These are phyloP conservation scores for Euphrasia confusa DNA, from an alignment of 257 asterid genomes.

Conservation along the genomic window DNA sequence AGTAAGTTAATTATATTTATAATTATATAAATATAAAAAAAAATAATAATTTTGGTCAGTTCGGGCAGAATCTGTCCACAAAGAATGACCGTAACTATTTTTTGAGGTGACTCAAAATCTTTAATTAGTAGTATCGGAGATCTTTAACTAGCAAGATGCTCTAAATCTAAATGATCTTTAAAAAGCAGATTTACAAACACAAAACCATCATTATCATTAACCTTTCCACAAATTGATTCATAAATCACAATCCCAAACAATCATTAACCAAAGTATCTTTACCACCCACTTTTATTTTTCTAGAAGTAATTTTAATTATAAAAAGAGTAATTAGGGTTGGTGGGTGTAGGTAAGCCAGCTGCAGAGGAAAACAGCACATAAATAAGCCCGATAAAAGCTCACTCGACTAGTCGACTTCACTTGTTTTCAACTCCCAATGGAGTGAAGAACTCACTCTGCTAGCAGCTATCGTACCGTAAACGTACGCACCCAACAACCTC, in stretches of 20 bases:
- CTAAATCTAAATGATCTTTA: background rate
- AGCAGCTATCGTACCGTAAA: slow-evolving; percentile 37
- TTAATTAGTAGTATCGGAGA: no score
- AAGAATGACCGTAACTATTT: no score
- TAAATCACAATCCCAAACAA: slow-evolving; percentile 24
- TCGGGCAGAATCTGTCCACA: no score
- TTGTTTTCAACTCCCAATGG: slow-evolving; percentile 40
- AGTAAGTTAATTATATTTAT: no score
- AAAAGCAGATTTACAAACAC: slow-evolving; percentile 24
- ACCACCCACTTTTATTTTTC: no score
- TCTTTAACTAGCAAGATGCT: no score
- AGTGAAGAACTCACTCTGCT: slow-evolving; percentile 21
- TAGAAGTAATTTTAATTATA: no score
- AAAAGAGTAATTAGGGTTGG: background rate
- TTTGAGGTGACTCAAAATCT: no score
- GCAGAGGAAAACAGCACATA: slow-evolving; percentile 43
- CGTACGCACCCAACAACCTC: slow-evolving; percentile 43
- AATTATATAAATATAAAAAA: no score
- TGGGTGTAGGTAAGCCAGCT: slow-evolving; percentile 31
- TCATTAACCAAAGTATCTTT: background rate
- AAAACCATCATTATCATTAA: slow-evolving; percentile 46
- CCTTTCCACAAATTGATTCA: slow-evolving; percentile 30
- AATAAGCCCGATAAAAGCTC: slow-evolving; percentile 44
- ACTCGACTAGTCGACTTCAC: slow-evolving; percentile 43
- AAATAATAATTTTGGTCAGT: no score